Conservation (phyloP, 805 yeast genomes). For the Wickerhamiella slavikovae region DNA sequence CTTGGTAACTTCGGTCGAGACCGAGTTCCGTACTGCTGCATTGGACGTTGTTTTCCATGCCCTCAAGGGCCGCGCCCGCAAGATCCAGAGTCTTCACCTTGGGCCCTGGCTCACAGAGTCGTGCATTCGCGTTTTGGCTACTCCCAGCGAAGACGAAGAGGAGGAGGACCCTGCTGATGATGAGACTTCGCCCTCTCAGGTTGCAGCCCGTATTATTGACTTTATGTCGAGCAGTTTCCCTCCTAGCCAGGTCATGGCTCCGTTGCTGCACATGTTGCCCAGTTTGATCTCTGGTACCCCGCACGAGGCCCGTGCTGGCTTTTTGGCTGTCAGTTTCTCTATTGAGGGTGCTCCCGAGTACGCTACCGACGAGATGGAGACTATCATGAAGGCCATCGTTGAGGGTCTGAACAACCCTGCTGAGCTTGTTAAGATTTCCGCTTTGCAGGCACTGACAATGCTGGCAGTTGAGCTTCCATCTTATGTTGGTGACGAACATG, state of each 20-base stretch:
- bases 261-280: constrained; percentile 36
- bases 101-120: constrained; percentile 63
- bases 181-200: constrained; percentile 58
- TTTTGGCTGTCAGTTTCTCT: constrained; percentile 61
- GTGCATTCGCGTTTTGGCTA: constrained; percentile 60
- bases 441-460: constrained; percentile 59
- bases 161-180: constrained; percentile 80
- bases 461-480: constrained; percentile 74
- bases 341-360: constrained; percentile 91
- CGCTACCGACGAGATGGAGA: constrained; percentile 51
- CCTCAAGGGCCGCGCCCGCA: constrained; percentile 60
- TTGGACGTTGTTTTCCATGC: constrained; percentile 67
- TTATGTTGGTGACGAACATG: constrained; percentile 66
- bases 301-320: constrained; percentile 72
- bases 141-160: constrained; percentile 52
- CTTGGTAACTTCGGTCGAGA: constrained; percentile 39
- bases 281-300: constrained; percentile 27
- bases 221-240: constrained; percentile 70
- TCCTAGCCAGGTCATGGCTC: constrained; percentile 74
- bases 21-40: constrained; percentile 66
- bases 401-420: constrained; percentile 61
- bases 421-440: constrained; percentile 62
- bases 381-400: constrained; percentile 50
- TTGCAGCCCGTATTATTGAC: constrained; percentile 65
- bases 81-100: constrained; percentile 56